A percentile compares a stretch with the other conserved stretches of the same genome.
Evolutionary conservation across 139 green algal species (phyloP).

Genomic region (Chlorella sp.): DNA sequence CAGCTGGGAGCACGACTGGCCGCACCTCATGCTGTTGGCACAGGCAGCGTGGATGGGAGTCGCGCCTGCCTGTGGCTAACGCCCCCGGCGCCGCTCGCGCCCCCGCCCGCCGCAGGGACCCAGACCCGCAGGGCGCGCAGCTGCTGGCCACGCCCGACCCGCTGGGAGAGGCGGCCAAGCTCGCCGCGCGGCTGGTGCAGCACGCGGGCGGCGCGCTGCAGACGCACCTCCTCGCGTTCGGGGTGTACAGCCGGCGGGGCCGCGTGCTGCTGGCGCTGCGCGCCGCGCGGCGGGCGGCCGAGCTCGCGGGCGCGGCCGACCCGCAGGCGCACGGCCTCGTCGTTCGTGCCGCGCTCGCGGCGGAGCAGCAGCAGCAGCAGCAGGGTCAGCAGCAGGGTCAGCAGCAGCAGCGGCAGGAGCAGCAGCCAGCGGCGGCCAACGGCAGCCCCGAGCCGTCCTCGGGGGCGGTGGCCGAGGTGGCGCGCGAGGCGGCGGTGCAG

Average conservation of each 20-base stretch:
- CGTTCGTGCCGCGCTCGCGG: constrained; percentile 57
- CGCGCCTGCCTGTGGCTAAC: too few species aligned
- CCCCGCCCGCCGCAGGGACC: constrained; percentile 53
- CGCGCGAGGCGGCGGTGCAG: constrained; percentile 47
- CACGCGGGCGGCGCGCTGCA: constrained; percentile 44
- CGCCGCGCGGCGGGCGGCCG: constrained; percentile 62
- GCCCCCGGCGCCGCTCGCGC: not conserved
- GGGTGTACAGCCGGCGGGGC: constrained; percentile 76
- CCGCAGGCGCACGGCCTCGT: constrained; percentile 66
- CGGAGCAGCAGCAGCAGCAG: not conserved
- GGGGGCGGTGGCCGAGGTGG: constrained; percentile 22
- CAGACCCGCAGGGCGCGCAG: constrained; percentile 85
- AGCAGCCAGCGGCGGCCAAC: not conserved
- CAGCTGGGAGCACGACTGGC: too few species aligned
- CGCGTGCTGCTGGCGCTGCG: constrained; percentile 80
- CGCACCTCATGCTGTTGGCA: too few species aligned
- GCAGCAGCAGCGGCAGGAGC: constrained; percentile 4
- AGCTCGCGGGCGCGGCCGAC: constrained; percentile 52
- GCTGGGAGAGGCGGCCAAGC: constrained; percentile 85
- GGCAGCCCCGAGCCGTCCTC: not conserved
- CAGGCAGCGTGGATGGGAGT: too few species aligned
- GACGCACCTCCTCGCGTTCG: constrained; percentile 70
- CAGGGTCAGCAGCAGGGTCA: not conserved
- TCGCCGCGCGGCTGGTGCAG: constrained; percentile 74
- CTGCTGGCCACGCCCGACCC: constrained; percentile 76